Percentiles rank a stretch among this genome's conserved stretches.
Evolutionary conservation across 2,329 filamentous ascomycete species (phyloP).

Genomic region (Nemania diffusa): DNA sequence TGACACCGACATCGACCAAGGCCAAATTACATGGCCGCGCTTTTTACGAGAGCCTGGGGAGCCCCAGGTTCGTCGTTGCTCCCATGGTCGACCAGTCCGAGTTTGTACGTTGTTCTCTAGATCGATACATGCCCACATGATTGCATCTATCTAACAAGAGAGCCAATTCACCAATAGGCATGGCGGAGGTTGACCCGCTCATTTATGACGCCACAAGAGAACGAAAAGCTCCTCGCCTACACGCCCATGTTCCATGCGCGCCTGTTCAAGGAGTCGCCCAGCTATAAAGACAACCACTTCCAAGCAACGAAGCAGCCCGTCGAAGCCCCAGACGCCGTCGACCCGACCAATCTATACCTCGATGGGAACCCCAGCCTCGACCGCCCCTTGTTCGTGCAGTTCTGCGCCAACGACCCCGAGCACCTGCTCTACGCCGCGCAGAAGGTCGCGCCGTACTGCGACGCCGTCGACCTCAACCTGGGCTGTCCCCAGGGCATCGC

Average conservation of each 20-base stretch:
- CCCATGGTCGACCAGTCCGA: conserved; percentile 99
- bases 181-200: conserved; percentile 97
- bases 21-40: conserved; percentile 82
- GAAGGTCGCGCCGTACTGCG: conserved; percentile 85
- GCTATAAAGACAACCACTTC: conserved; percentile 84
- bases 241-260: conserved; percentile 97
- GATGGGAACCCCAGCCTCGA: conserved; percentile 89
- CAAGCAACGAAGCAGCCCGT: conserved; percentile 65
- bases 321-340: conserved; percentile 31
- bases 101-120: conserved; percentile 75
- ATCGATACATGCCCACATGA: too few species aligned
- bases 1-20: conserved; percentile 33
- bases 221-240: conserved; percentile 80
- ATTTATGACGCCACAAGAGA: conserved; percentile 77
- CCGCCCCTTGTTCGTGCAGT: conserved; percentile 93
- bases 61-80: conserved; percentile 88
- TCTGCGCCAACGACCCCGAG: conserved; percentile 90
- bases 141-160: conserved; percentile 21
- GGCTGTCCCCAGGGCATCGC: conserved; percentile 98
- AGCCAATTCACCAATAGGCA: conserved; percentile 66
- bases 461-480: conserved; percentile 94
- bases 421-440: conserved; percentile 81
- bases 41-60: conserved; percentile 95
- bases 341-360: conserved; percentile 64
- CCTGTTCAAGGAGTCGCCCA: conserved; percentile 79